Percentiles rank a stretch among this genome's conserved stretches.
Evolutionary conservation across 1,284 basidiomycete genomes (phyloP).

Genomic region (Filobasidium uniguttulatum): DNA sequence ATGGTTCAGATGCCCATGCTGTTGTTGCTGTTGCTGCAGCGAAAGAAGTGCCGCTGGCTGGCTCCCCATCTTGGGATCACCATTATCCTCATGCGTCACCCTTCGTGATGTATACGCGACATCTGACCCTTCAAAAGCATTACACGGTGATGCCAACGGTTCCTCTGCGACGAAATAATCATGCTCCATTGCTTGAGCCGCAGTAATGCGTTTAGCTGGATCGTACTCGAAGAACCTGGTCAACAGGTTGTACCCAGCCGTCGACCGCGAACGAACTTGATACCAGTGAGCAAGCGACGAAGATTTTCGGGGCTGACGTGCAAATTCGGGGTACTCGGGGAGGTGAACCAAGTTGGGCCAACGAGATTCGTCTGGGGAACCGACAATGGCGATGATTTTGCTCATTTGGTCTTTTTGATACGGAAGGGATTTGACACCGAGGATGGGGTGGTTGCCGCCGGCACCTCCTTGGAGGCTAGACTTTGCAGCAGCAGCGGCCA

Average conservation of each 20-base stretch:
- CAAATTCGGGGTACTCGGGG: conserved; percentile 76
- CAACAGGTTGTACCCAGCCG: conserved; percentile 65
- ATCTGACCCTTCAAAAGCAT: conserved; percentile 29
- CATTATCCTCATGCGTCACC: conserved; percentile 43
- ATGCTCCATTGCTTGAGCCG: conserved; percentile 65
- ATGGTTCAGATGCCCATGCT: too few species aligned
- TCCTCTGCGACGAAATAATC: conserved; percentile 41
- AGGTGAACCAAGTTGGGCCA: conserved; percentile 81
- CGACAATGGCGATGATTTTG: conserved; percentile 89
- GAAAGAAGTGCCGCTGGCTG: conserved; percentile 15
- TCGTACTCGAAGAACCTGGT: conserved; percentile 73
- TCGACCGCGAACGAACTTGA: conserved; percentile 41
- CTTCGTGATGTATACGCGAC: conserved; percentile 39
- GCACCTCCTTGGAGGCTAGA: conserved; percentile 5
- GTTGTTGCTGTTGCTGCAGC: not conserved
- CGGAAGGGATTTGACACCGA: conserved; percentile 73
- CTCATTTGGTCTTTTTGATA: conserved; percentile 89
- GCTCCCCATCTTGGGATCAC: conserved; percentile 38
- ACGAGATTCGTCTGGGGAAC: conserved; percentile 55
- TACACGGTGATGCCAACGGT: conserved; percentile 24
- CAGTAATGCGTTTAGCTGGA: conserved; percentile 71
- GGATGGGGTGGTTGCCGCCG: conserved; percentile 3
- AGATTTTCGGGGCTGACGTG: conserved; percentile 52
- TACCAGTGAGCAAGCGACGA: conserved; percentile 70
- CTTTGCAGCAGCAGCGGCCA: conserved; percentile 2